A percentile compares a stretch with the other conserved stretches of the same genome.
phyloP scores from a whole-genome alignment of 139 green algal genomes.

The Dunaliella primolecta region DNA sequence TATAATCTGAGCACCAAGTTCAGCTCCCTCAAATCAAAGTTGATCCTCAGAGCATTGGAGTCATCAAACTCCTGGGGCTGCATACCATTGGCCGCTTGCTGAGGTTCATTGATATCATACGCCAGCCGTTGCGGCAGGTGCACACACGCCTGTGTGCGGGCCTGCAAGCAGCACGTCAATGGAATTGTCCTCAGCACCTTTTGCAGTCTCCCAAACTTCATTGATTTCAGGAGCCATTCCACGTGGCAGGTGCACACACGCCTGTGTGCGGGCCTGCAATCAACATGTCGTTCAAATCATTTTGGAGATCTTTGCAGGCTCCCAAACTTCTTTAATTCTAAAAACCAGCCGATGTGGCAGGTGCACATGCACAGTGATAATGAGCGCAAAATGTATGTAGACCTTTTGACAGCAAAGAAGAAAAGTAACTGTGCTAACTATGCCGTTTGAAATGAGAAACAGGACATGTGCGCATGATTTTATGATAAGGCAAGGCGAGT shows the following conservation, averaged over 20 bases:
- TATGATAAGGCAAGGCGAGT: too few relatives aligned
- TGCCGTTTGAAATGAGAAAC: too few relatives aligned
- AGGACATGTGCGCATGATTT: too few relatives aligned
- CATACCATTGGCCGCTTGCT: too few relatives aligned
- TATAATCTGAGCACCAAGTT: slow-evolving; percentile 17
- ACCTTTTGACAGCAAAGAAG: too few relatives aligned
- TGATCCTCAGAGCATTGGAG: slow-evolving; percentile 4
- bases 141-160: slow-evolving; percentile 1
- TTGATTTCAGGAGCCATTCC: background rate
- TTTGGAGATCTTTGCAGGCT: background rate
- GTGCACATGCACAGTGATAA: too few relatives aligned
- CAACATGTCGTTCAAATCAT: background rate
- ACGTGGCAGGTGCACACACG: background rate
- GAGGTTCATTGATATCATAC: background rate
- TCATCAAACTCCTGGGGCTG: background rate
- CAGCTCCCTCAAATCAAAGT: slow-evolving; percentile 6
- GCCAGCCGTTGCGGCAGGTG: slow-evolving; percentile 1
- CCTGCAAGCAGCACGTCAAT: background rate
- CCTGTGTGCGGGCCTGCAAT: slow-evolving; percentile 1
- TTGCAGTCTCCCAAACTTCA: too few relatives aligned
- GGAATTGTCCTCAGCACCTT: too few relatives aligned
- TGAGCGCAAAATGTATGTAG: too few relatives aligned
- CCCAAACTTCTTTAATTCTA: background rate
- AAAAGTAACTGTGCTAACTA: too few relatives aligned
- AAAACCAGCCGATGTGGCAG: too few relatives aligned